A percentile compares a stretch with the other conserved stretches of the same genome.
These are phyloP conservation scores for Amphicarpaea edgeworthii DNA, from an alignment of 306 rosid species.

Conservation along the genomic window DNA sequence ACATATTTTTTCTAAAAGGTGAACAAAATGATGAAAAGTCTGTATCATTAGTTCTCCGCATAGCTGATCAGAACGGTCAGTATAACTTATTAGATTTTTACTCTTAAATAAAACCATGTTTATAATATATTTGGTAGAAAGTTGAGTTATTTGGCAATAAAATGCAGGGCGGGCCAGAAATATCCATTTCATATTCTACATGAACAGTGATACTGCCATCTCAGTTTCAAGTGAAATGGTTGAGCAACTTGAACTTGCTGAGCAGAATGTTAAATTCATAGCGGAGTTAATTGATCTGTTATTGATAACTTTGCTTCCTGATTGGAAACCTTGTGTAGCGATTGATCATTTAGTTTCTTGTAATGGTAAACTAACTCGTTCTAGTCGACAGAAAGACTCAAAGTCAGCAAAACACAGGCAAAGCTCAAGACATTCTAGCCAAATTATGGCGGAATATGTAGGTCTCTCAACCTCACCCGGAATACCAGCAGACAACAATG, in stretches of 20 bases:
- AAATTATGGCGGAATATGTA: not conserved
- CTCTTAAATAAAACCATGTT: not conserved
- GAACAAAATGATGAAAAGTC: constrained; percentile 19
- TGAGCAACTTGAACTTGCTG: constrained; percentile 16
- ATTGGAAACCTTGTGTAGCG: constrained; percentile 20
- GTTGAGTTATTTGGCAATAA: not conserved
- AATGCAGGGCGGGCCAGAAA: constrained; percentile 17
- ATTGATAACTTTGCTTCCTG: not conserved
- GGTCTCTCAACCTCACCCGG: not conserved
- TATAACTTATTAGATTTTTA: not conserved
- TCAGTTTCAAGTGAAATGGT: constrained; percentile 25
- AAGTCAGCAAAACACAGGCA: not conserved
- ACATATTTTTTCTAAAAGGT: constrained; percentile 11
- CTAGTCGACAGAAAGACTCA: not conserved
- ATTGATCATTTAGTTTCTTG: constrained; percentile 4
- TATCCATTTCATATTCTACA: constrained; percentile 14
- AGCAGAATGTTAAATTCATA: constrained; percentile 5
- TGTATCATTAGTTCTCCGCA: not conserved
- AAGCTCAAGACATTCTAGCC: not conserved
- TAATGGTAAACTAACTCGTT: not conserved
- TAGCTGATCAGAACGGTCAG: constrained; percentile 8
- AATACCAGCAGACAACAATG: not conserved
- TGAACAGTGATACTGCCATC: constrained; percentile 12
- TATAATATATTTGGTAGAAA: not conserved
- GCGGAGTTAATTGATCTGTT: constrained; percentile 13